Percentiles rank a stretch among this genome's conserved stretches.
phyloP scores from a whole-genome alignment of 1,139 yeast genomes.

The Kluyveromyces marxianus region DNA sequence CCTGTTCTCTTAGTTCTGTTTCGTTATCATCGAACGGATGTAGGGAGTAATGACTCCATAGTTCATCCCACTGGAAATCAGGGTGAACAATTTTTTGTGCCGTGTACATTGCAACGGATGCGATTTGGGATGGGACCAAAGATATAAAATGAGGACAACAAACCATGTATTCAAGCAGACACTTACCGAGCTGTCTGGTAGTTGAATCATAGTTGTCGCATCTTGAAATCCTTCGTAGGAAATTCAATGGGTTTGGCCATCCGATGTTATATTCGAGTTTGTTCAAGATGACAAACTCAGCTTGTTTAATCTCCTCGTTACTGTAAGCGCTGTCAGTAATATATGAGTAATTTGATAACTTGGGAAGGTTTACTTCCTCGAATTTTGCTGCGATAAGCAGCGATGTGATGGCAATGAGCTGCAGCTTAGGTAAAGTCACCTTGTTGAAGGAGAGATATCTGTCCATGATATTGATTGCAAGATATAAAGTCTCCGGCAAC shows the following conservation, averaged over 20 bases:
- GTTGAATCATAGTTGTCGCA: slow-evolving; percentile 91
- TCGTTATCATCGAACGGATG: slow-evolving; percentile 37
- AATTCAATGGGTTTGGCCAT: slow-evolving; percentile 92
- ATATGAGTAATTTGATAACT: slow-evolving; percentile 80
- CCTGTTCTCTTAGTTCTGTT: slow-evolving; percentile 15
- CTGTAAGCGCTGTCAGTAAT: slow-evolving; percentile 80
- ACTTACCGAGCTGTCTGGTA: slow-evolving; percentile 84
- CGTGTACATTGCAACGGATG: slow-evolving; percentile 87
- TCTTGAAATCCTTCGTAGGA: slow-evolving; percentile 82
- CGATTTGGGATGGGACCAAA: slow-evolving; percentile 69
- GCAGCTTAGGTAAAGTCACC: slow-evolving; percentile 76
- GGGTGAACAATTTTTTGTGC: slow-evolving; percentile 53
- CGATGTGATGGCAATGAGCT: slow-evolving; percentile 83
- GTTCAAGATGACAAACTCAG: slow-evolving; percentile 76
- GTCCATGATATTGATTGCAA: slow-evolving; percentile 85
- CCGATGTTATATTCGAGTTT: slow-evolving; percentile 72
- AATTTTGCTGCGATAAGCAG: slow-evolving; percentile 89
- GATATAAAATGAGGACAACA: slow-evolving; percentile 76
- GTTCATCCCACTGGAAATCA: slow-evolving; percentile 64
- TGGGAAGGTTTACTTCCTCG: slow-evolving; percentile 91
- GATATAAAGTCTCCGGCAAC: slow-evolving; percentile 79
- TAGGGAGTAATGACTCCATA: slow-evolving; percentile 79
- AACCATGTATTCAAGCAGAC: slow-evolving; percentile 71
- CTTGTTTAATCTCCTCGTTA: slow-evolving; percentile 77
- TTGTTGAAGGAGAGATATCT: slow-evolving; percentile 73